These are phyloP conservation scores for Melocanna baccifera DNA, from an alignment of 176 grass and related monocot species.

Conservation along the genomic window DNA sequence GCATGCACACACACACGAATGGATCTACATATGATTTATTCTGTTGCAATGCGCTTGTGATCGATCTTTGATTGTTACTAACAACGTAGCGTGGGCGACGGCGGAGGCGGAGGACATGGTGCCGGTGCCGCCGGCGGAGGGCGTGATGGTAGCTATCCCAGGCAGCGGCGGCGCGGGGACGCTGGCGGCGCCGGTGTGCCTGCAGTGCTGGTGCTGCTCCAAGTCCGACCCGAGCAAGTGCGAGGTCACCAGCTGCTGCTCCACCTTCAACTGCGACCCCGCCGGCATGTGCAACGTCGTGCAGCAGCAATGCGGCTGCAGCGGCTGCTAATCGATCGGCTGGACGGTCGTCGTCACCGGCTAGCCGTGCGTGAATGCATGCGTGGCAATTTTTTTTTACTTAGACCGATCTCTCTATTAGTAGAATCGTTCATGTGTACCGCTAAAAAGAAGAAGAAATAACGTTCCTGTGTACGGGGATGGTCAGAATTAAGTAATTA, in stretches of 20 bases:
- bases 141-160: neutral
- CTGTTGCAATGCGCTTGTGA: neutral
- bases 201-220: conserved; percentile 22
- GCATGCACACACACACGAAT: neutral
- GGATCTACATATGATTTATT: neutral
- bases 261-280: conserved; percentile 5
- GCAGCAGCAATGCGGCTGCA: neutral
- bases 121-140: neutral
- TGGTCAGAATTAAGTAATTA: neutral
- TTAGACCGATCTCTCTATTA: too few species aligned
- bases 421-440: neutral
- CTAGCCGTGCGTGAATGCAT: neutral
- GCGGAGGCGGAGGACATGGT: conserved; percentile 4
- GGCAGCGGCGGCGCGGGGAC: neutral
- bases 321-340: neutral
- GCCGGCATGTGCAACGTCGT: conserved; percentile 9
- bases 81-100: neutral
- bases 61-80: neutral
- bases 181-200: neutral
- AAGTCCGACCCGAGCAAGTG: neutral
- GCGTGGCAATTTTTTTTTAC: neutral
- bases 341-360: neutral
- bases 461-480: neutral
- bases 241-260: neutral
- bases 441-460: neutral